Conservation (phyloP, 495 filamentous ascomycete species). For the Trichoderma virens region DNA sequence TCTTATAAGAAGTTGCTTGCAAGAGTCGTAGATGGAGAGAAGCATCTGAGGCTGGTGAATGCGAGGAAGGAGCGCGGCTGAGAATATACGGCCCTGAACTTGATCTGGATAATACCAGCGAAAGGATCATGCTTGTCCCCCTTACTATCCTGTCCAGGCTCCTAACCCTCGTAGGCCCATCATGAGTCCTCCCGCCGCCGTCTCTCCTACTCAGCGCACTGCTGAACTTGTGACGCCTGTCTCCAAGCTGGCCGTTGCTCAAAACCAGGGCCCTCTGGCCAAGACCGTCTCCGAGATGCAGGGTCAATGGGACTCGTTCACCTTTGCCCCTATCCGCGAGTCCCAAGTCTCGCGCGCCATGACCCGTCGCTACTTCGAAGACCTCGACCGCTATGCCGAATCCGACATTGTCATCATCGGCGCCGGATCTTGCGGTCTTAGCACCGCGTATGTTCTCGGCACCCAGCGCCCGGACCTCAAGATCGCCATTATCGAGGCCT, state of each 20-base stretch:
- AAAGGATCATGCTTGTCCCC: slow-evolving; percentile 81
- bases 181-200: slow-evolving; percentile 69
- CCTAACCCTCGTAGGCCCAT: slow-evolving; percentile 38
- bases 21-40: neutral
- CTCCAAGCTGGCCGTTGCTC: slow-evolving; percentile 23
- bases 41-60: neutral
- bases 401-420: slow-evolving; percentile 88
- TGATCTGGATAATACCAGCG: slow-evolving; percentile 99
- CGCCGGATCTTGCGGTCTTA: slow-evolving; percentile 79
- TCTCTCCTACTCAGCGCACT: slow-evolving; percentile 11
- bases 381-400: slow-evolving; percentile 84
- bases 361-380: slow-evolving; percentile 83
- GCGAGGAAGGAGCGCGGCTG: slow-evolving; percentile 48
- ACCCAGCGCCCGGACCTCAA: slow-evolving; percentile 81
- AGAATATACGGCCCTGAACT: slow-evolving; percentile 93
- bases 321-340: slow-evolving; percentile 81
- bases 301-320: slow-evolving; percentile 68
- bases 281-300: slow-evolving; percentile 54
- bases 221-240: slow-evolving; percentile 20
- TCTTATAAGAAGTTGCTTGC: neutral
- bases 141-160: slow-evolving; percentile 20
- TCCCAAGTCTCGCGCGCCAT: slow-evolving; percentile 85
- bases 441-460: slow-evolving; percentile 74
- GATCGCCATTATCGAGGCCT: slow-evolving; percentile 85
- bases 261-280: slow-evolving; percentile 30